Conservation (phyloP, 169 alveolate genomes). For the Eimeria tenella region DNA sequence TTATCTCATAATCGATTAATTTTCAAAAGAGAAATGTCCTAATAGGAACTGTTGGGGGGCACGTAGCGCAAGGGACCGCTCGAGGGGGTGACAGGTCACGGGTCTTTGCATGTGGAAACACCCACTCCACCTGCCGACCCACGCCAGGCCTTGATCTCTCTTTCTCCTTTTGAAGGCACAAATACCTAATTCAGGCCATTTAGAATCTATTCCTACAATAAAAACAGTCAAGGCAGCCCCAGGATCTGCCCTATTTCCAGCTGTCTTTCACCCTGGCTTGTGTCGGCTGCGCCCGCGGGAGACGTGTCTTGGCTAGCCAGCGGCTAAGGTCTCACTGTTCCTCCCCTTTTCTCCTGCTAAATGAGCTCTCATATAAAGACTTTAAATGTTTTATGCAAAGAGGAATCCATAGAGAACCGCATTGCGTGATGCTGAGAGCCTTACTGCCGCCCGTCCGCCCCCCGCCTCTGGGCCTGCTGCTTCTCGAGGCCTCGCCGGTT, state of each 20-base stretch:
- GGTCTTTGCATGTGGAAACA: background rate
- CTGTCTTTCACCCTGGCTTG: constrained; percentile 32
- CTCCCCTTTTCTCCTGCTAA: constrained; percentile 7
- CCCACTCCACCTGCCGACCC: constrained; percentile 30
- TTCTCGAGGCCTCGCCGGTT: background rate
- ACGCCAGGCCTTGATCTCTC: background rate
- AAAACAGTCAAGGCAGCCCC: constrained; percentile 7
- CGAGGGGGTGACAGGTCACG: constrained; percentile 26
- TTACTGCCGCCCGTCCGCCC: background rate
- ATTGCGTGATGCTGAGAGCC: constrained; percentile 24
- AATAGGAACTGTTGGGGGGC: too few species aligned
- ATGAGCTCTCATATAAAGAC: background rate
- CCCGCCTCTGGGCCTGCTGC: constrained; percentile 9
- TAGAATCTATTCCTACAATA: background rate
- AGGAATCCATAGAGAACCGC: background rate
- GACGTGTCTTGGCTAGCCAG: constrained; percentile 73
- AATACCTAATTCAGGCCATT: background rate
- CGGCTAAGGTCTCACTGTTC: constrained; percentile 4
- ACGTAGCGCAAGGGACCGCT: background rate
- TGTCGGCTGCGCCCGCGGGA: constrained; percentile 72
- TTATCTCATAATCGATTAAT: too few species aligned
- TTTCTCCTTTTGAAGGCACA: too few species aligned
- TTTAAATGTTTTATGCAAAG: constrained; percentile 40
- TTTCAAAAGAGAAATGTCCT: too few species aligned
- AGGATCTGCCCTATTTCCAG: background rate